Evolutionary conservation across 2,329 filamentous ascomycete genomes (phyloP), one percentile per base, ranked within the genome.

Genomic region (Ceratocystiopsis brevicomis): DNA sequence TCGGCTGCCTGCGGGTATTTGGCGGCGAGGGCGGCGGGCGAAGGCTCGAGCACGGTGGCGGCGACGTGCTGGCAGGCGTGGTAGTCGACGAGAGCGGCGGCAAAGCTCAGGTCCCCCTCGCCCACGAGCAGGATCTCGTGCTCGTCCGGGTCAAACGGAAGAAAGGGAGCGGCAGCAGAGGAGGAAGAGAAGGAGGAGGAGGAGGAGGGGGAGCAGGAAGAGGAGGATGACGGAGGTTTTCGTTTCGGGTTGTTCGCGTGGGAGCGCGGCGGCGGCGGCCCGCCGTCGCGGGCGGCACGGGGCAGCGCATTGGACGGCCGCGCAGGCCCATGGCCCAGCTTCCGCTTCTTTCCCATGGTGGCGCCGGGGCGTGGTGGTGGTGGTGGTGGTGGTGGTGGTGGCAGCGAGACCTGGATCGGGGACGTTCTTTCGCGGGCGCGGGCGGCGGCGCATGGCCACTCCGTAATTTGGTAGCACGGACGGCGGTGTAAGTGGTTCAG

Each of bases 61-160:
- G 73, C 78, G 6, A 88, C 58, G 53, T 76, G 66, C 47, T 63
- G 67, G 62, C 76, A 83, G 50, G 65, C 67, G 60, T 85, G 79
- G 53, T 79, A 67, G 43, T 67, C 59, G 42, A 79, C 66, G 2
- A 88, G 66, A 2, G 74, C 77, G 25, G 70, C 69, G 13, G 81
- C 72, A 57, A 86, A 88, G 56, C 79, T 85, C 54, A 90, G 73
- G 59, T 92, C 83, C 50, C 76, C 83, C 56, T 90, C 83, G 53
- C 83, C 83, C 42, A 88, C 62, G 3, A 88, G 71, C 8, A 90
- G 73, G 49, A 88, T 84, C 52, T 69, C 63, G 50, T 86, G 74
- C 52, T 70, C 74, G 34, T 70, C 74, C 36, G 70, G 62, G 19
- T 66, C 58, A 59, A 88, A 87, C 15, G 82, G 82, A 18, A 87